Conservation (phyloP, 345 rosid species). For the Pseudoturritis turrita region DNA sequence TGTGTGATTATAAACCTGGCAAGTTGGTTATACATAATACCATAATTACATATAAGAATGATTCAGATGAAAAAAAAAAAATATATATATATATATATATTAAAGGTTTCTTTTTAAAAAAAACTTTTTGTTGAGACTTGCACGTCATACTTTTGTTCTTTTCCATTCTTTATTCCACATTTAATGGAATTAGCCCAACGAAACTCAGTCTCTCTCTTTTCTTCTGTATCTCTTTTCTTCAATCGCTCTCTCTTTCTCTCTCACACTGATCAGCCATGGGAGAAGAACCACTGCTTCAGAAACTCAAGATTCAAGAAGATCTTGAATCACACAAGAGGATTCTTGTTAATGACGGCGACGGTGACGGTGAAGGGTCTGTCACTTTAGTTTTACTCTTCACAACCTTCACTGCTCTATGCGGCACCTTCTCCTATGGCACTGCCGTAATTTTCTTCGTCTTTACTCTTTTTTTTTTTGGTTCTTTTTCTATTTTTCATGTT, state of each 20-base stretch:
- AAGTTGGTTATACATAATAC: neutral
- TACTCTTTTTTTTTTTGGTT: neutral
- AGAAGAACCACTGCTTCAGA: constrained; percentile 28
- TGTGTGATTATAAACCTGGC: too few species aligned
- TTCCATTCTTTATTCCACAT: neutral
- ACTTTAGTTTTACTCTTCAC: constrained; percentile 24
- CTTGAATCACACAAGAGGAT: constrained; percentile 1
- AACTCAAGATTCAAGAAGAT: constrained; percentile 11
- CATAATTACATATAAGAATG: neutral
- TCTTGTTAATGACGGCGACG: neutral
- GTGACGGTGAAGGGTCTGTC: constrained; percentile 17
- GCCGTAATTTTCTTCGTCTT: constrained; percentile 24
- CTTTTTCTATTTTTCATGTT: neutral
- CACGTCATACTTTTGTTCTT: constrained; percentile 15
- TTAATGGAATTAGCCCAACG: neutral
- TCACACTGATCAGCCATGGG: constrained; percentile 18
- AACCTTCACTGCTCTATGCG: constrained; percentile 32
- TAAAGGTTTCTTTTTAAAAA: neutral
- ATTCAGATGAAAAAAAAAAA: neutral
- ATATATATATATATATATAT: too few species aligned
- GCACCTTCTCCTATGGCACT: constrained; percentile 34
- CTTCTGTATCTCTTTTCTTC: neutral
- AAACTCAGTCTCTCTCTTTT: neutral
- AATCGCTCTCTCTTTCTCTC: neutral
- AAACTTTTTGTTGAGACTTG: constrained; percentile 8